Percentiles rank a stretch among this genome's conserved stretches.
These are phyloP conservation scores for Aspergillus phoenicis DNA, from an alignment of 2,329 filamentous ascomycete species.

Conservation along the genomic window DNA sequence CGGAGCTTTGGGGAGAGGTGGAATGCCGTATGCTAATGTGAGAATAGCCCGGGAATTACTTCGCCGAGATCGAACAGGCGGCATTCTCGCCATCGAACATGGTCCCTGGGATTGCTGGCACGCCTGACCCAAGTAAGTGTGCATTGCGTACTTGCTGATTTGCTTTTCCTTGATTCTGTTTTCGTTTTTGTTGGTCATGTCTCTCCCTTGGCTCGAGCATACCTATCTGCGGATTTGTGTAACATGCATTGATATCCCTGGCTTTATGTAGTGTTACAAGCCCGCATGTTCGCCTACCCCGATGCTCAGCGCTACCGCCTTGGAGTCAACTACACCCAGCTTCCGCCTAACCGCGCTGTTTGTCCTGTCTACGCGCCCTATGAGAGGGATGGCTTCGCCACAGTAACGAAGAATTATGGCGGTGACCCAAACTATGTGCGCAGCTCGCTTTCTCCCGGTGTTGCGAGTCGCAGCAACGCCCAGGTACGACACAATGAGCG, in stretches of 20 bases:
- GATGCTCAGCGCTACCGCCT: constrained; percentile 27
- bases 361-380: constrained; percentile 55
- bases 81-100: neutral
- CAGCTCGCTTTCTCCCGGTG: constrained; percentile 26
- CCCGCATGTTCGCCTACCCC: neutral
- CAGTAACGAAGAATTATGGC: constrained; percentile 57
- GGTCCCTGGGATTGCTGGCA: neutral
- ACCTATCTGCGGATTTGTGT: neutral
- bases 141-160: neutral
- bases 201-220: too few species aligned
- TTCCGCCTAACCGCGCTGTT: constrained; percentile 26
- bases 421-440: constrained; percentile 59
- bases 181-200: too few species aligned
- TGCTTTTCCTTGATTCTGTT: too few species aligned
- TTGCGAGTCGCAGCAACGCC: constrained; percentile 16
- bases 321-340: neutral
- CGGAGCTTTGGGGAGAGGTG: neutral
- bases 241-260: neutral
- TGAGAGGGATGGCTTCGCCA: constrained; percentile 43
- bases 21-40: neutral
- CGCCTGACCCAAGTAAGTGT: neutral
- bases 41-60: neutral
- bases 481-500: constrained; percentile 25
- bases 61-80: neutral
- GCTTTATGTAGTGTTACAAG: neutral